A percentile compares a stretch with the other conserved stretches of the same genome.
Conservation (phyloP, 768 basidiomycete species). For the Udeniomyces megalosporus region DNA sequence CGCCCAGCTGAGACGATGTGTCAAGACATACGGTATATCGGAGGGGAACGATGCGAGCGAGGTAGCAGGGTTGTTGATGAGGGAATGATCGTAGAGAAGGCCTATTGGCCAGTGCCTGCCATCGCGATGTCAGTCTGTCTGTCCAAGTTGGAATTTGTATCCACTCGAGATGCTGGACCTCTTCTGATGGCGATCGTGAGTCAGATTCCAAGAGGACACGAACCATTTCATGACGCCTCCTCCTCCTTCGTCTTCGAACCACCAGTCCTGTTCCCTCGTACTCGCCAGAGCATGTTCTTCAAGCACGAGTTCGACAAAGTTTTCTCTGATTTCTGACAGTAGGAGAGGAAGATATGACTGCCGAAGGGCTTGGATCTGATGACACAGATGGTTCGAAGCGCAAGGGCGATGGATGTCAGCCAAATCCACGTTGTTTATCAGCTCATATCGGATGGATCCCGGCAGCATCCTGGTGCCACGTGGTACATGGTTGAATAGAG, state of each 20-base stretch:
- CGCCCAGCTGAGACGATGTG: conserved; percentile 41
- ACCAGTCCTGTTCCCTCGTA: conserved; percentile 82
- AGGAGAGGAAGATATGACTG: conserved; percentile 85
- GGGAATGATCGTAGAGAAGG: conserved; percentile 55
- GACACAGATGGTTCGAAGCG: neutral
- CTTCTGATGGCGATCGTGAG: no score
- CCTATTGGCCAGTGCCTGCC: conserved; percentile 96
- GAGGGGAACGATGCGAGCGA: conserved; percentile 22
- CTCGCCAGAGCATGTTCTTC: conserved; percentile 62
- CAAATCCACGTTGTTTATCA: neutral
- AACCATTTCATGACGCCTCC: conserved; percentile 19
- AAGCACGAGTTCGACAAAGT: conserved; percentile 80
- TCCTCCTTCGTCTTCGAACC: conserved; percentile 68
- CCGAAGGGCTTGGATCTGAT: conserved; percentile 50
- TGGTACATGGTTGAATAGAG: neutral
- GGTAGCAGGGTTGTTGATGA: conserved; percentile 35
- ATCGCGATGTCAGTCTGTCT: no score
- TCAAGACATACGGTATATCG: neutral
- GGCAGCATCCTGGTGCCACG: neutral
- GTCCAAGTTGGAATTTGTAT: no score
- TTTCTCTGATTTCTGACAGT: conserved; percentile 70
- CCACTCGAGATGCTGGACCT: no score
- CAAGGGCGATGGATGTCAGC: neutral
- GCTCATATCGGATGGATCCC: neutral
- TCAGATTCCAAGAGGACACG: conserved; percentile 2